phyloP scores from a whole-genome alignment of 2,329 filamentous ascomycete genomes.

The Colletotrichum liriopes region DNA sequence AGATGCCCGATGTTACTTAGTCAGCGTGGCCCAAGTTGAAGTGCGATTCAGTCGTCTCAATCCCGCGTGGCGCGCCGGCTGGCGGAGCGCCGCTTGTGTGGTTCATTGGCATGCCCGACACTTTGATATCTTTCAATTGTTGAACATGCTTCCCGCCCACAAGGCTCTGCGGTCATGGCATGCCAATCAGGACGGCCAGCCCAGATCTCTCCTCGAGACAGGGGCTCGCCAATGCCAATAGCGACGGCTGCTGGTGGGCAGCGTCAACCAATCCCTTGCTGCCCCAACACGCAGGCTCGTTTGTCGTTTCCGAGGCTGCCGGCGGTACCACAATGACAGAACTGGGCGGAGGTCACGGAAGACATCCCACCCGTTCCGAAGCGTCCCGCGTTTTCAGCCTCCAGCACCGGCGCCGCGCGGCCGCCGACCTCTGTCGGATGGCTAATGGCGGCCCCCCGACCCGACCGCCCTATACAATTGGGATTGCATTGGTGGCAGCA shows the following conservation, averaged over 20 bases:
- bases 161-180: too few species aligned
- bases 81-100: too few species aligned
- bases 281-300: not conserved
- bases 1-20: not conserved
- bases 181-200: not conserved
- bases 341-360: constrained; percentile 2
- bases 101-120: not conserved
- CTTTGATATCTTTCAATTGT: not conserved
- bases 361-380: constrained; percentile 28
- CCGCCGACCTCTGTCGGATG: constrained; percentile 17
- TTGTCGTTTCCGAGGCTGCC: constrained; percentile 8
- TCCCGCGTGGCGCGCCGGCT: not conserved
- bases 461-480: constrained; percentile 4
- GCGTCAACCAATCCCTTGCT: not conserved
- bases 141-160: not conserved
- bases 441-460: constrained; percentile 9
- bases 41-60: not conserved
- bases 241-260: not conserved
- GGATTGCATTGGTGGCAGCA: not conserved
- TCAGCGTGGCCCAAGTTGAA: not conserved
- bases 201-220: not conserved
- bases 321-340: not conserved
- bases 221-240: not conserved
- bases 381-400: constrained; percentile 27
- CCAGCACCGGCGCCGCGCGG: constrained; percentile 29